These are phyloP conservation scores for Macrocybe gigantea DNA, from an alignment of 768 basidiomycete species.

Conservation along the genomic window DNA sequence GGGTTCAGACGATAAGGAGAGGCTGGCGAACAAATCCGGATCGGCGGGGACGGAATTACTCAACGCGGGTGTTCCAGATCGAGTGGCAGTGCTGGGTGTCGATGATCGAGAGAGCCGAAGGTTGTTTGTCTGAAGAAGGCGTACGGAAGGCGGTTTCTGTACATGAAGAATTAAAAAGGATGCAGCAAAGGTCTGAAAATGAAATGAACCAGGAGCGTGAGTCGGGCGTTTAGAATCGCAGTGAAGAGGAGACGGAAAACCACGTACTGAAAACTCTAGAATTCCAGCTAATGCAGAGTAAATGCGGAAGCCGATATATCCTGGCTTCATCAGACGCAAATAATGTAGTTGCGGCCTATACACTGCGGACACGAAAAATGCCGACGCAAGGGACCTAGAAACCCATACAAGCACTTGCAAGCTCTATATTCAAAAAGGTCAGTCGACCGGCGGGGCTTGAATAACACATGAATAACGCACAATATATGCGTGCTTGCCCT, in stretches of 20 bases:
- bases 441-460: not conserved
- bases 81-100: slow-evolving; percentile 38
- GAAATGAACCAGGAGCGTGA: too few species aligned
- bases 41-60: slow-evolving; percentile 26
- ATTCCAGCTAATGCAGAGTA: slow-evolving; percentile 43
- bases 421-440: slow-evolving; percentile 31
- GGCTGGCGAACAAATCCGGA: slow-evolving; percentile 54
- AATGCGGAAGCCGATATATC: slow-evolving; percentile 27
- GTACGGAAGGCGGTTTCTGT: slow-evolving; percentile 65
- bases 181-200: slow-evolving; percentile 38
- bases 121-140: slow-evolving; percentile 55
- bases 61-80: slow-evolving; percentile 11
- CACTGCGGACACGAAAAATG: slow-evolving; percentile 36
- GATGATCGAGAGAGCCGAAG: slow-evolving; percentile 33
- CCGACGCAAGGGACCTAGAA: slow-evolving; percentile 45
- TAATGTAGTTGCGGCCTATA: slow-evolving; percentile 33
- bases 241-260: slow-evolving; percentile 1
- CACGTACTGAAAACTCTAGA: slow-evolving; percentile 54
- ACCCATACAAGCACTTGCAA: slow-evolving; percentile 59
- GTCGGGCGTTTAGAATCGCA: not conserved
- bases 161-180: slow-evolving; percentile 55
- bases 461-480: slow-evolving; percentile 30
- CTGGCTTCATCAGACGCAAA: slow-evolving; percentile 28
- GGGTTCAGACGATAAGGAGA: slow-evolving; percentile 63
- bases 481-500: slow-evolving; percentile 58